Evolutionary conservation across 192 early-diverging fungal species (phyloP).

Genomic region (Radiomyces spectabilis): DNA sequence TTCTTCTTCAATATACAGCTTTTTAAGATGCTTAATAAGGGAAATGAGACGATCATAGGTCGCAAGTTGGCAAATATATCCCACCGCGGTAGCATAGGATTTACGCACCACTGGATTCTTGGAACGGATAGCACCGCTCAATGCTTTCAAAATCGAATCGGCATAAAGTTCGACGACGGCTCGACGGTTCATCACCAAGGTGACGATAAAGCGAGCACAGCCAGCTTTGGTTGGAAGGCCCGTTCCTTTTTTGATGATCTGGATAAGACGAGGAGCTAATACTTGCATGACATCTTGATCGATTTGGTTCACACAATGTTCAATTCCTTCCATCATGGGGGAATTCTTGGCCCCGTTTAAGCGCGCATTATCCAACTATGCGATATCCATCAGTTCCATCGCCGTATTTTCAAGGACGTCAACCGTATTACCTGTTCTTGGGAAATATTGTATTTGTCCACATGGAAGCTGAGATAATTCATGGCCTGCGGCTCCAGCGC

Average conservation of each 20-base stretch:
- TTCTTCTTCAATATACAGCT: slow-evolving; percentile 67
- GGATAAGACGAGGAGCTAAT: slow-evolving; percentile 60
- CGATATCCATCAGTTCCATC: not conserved
- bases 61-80: slow-evolving; percentile 63
- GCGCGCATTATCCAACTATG: slow-evolving; percentile 64
- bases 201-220: slow-evolving; percentile 75
- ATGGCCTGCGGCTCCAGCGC: slow-evolving; percentile 38
- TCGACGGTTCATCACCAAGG: slow-evolving; percentile 65
- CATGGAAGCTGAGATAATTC: slow-evolving; percentile 89
- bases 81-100: slow-evolving; percentile 77
- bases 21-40: slow-evolving; percentile 65
- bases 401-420: not conserved
- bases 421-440: slow-evolving; percentile 63
- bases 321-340: slow-evolving; percentile 93
- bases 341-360: slow-evolving; percentile 77
- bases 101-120: slow-evolving; percentile 77
- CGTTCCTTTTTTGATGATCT: slow-evolving; percentile 72
- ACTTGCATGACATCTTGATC: slow-evolving; percentile 58
- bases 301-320: slow-evolving; percentile 69
- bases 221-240: slow-evolving; percentile 90
- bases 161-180: slow-evolving; percentile 61
- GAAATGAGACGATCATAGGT: slow-evolving; percentile 49
- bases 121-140: slow-evolving; percentile 70
- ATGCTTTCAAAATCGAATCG: slow-evolving; percentile 64
- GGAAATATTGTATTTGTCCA: slow-evolving; percentile 77